Base-by-base conservation (phyloP, 345 rosid species). In the Mangifera indica region DNA sequence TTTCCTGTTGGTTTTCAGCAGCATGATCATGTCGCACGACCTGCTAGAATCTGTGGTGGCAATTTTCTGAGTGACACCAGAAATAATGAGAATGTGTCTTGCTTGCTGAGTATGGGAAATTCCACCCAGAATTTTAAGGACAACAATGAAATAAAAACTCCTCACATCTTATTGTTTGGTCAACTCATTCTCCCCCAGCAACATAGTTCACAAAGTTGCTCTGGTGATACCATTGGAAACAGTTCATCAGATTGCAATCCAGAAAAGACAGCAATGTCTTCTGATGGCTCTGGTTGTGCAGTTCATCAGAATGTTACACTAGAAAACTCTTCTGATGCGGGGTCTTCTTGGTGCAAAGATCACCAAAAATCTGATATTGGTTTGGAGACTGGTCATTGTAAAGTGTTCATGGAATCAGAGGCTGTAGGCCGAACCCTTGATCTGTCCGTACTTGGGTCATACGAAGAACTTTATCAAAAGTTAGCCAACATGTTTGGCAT, bases 401-500 rank as follows among this genome's bases (percentile, higher is more conserved):
- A 91, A 79, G 95, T 94, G 53, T 94, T 90, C 70, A 76, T 88
- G 93, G 93, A 91, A 78, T 88, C 97, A 0, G 98, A 94, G 21
- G 88, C 89, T 22, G 88, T 92, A 5, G 97, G 96, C n/a, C 82
- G 97, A 72, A 91, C 95, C 1, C 86, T 94, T 44, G 94, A 94
- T 77, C 75, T 94, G 13, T 87, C 97, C 0, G 82, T 77, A 65
- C 84, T 94, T 11, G 81, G 93, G 32, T 94, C 98, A 5, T 94
- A 94, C 1, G 89, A 90, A 58, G 97, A 94, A 74, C 78, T 93
- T 64, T 73, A 84, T 40, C 58, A 84, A 68, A 90, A 91, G 72
- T 83, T 91, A 21, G 86, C 89, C 21, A 82, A 84, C 75, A 87
- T 91, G 93, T 94, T 87, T 68, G 93, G 89, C 21, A 82, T 87